These are phyloP conservation scores for Verticillium nubilum DNA, from an alignment of 2,329 filamentous ascomycete species.

Conservation along the genomic window DNA sequence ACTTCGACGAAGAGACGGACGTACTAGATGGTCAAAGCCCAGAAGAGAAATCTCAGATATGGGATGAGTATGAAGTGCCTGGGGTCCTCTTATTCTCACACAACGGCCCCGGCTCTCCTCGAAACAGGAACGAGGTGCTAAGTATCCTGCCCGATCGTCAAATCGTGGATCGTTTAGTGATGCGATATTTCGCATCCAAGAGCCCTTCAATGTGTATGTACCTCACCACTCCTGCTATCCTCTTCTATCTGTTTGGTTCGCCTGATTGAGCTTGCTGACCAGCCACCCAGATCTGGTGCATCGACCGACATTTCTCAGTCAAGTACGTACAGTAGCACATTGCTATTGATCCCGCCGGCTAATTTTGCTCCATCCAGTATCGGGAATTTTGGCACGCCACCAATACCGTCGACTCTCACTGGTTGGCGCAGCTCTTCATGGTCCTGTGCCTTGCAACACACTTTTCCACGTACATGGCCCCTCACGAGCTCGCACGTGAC, in stretches of 20 bases:
- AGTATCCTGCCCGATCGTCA: slow-evolving; percentile 38
- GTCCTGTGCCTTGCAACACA: slow-evolving; percentile 35
- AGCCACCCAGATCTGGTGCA: slow-evolving; percentile 43
- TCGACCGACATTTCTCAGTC: slow-evolving; percentile 43
- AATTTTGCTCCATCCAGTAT: slow-evolving; percentile 29
- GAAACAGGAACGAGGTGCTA: slow-evolving; percentile 40
- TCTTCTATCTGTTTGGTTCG: not conserved
- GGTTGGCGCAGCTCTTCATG: slow-evolving; percentile 47
- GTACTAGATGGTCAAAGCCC: slow-evolving; percentile 26
- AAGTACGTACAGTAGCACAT: slow-evolving; percentile 21
- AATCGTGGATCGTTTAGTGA: slow-evolving; percentile 44
- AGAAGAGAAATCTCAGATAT: slow-evolving; percentile 13
- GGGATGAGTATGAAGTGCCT: slow-evolving; percentile 28
- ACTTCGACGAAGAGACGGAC: slow-evolving; percentile 43
- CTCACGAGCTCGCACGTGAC: slow-evolving; percentile 36
- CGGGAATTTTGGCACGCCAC: slow-evolving; percentile 43
- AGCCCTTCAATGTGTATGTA: slow-evolving; percentile 45
- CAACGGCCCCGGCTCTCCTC: slow-evolving; percentile 20
- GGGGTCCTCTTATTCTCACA: slow-evolving; percentile 38
- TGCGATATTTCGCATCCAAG: slow-evolving; percentile 47
- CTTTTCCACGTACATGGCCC: slow-evolving; percentile 37
- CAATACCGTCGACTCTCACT: slow-evolving; percentile 30
- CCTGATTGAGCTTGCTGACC: slow-evolving; percentile 10
- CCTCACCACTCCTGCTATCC: not conserved
- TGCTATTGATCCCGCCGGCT: not conserved